A percentile compares a stretch with the other conserved stretches of the same genome.
Conservation (phyloP, 768 basidiomycete species). For the Cytidiella melzeri region DNA sequence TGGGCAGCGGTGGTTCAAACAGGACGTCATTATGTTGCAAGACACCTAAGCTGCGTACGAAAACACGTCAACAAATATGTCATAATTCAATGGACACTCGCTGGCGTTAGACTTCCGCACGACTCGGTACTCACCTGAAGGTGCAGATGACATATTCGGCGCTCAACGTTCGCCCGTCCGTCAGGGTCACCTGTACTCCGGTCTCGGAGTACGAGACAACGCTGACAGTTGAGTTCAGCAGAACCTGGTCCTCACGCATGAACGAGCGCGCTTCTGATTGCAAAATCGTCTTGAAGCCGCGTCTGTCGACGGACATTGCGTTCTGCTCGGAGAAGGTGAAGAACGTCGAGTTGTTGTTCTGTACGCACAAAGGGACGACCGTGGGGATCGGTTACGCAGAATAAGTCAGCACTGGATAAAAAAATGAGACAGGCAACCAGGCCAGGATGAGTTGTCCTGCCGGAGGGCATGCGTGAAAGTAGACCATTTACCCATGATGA, state of each 20-base stretch:
- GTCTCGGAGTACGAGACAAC: constrained; percentile 38
- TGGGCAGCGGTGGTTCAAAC: constrained; percentile 50
- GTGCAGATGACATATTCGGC: constrained; percentile 61
- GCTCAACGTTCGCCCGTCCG: constrained; percentile 35
- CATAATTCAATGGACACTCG: no score
- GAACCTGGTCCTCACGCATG: constrained; percentile 39
- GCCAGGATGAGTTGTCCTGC: constrained; percentile 17
- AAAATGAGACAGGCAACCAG: constrained; percentile 28
- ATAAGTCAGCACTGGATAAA: constrained; percentile 8
- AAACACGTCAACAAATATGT: no score
- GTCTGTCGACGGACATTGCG: constrained; percentile 49
- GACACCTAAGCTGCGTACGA: constrained; percentile 47
- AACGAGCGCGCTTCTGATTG: constrained; percentile 53
- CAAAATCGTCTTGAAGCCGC: constrained; percentile 54
- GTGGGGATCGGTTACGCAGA: constrained; percentile 20
- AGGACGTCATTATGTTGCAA: constrained; percentile 56
- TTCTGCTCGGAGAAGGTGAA: constrained; percentile 48
- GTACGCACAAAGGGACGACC: constrained; percentile 29
- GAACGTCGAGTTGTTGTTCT: constrained; percentile 63
- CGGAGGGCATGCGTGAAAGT: constrained; percentile 18
- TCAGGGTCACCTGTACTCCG: constrained; percentile 42
- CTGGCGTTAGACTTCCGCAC: no score
- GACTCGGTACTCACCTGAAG: constrained; percentile 35
- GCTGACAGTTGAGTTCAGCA: constrained; percentile 45
- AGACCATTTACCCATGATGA: constrained; percentile 47